phyloP scores from a whole-genome alignment of 495 filamentous ascomycete genomes.

The Xylaria bambusicola region DNA sequence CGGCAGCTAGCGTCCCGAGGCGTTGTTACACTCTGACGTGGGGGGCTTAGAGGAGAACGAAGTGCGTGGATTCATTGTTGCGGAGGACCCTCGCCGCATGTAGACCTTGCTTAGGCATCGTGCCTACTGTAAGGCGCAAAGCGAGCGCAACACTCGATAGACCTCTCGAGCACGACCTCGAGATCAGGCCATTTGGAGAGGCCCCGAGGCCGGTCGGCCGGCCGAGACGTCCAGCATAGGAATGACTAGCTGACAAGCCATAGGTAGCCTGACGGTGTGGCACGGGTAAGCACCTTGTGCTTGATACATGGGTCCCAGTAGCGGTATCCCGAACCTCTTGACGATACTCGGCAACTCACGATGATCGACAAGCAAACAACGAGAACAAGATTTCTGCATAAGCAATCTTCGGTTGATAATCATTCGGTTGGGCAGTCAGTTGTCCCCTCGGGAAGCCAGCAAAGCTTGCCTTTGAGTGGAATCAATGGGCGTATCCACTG shows the following conservation, averaged over 20 bases:
- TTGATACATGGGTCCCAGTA: too few species aligned
- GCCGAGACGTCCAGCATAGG: constrained; percentile 4
- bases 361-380: background rate
- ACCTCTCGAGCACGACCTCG: background rate
- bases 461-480: too few species aligned
- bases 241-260: background rate
- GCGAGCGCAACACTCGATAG: background rate
- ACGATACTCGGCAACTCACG: background rate
- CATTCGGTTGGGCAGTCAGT: background rate
- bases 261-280: too few species aligned
- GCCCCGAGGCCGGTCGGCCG: constrained; percentile 4
- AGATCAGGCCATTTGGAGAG: background rate
- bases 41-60: background rate
- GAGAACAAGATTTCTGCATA: background rate
- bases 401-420: background rate
- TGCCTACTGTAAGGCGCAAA: too few species aligned
- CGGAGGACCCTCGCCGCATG: background rate
- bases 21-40: constrained; percentile 10
- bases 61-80: background rate
- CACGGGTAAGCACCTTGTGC: too few species aligned
- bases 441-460: too few species aligned
- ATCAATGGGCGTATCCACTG: too few species aligned
- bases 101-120: too few species aligned
- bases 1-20: background rate
- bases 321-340: too few species aligned